A percentile compares a stretch with the other conserved stretches of the same genome.
These are phyloP conservation scores for Cyberlindnera veronae DNA, from an alignment of 805 yeast genomes.

Conservation along the genomic window DNA sequence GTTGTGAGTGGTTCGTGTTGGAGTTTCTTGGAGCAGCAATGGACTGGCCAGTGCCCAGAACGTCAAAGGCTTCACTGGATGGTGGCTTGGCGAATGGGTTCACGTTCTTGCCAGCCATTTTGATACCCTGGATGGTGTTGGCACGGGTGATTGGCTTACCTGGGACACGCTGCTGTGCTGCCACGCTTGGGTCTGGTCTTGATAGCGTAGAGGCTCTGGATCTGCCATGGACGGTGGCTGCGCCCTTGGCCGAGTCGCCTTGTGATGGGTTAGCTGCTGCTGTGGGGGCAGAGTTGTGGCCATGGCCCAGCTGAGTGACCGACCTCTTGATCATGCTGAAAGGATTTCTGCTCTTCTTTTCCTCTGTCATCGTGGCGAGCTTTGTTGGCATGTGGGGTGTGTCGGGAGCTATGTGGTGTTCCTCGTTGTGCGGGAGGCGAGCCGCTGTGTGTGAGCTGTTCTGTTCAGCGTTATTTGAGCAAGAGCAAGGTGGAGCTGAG, in stretches of 20 bases:
- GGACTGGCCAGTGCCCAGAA: not conserved
- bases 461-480: not conserved
- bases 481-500: not conserved
- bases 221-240: not conserved
- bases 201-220: not conserved
- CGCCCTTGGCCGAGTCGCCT: not conserved
- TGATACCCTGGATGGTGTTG: slow-evolving; percentile 8
- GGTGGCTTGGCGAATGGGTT: slow-evolving; percentile 1
- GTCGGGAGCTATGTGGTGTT: not conserved
- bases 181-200: not conserved
- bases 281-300: not conserved
- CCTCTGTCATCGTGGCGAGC: slow-evolving; percentile 8
- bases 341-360: slow-evolving; percentile 8
- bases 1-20: not conserved
- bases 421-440: not conserved
- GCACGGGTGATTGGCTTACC: slow-evolving; percentile 4
- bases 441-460: not conserved
- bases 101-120: not conserved
- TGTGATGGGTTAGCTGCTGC: not conserved
- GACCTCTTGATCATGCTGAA: slow-evolving; percentile 4
- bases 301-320: not conserved
- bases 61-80: too few species aligned
- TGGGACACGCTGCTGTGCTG: not conserved
- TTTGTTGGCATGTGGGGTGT: not conserved
- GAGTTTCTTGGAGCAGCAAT: not conserved